Evolutionary conservation across 768 basidiomycete species (phyloP), one percentile per base, ranked within the genome.

Genomic region (Agaricus sinodeliciosus): DNA sequence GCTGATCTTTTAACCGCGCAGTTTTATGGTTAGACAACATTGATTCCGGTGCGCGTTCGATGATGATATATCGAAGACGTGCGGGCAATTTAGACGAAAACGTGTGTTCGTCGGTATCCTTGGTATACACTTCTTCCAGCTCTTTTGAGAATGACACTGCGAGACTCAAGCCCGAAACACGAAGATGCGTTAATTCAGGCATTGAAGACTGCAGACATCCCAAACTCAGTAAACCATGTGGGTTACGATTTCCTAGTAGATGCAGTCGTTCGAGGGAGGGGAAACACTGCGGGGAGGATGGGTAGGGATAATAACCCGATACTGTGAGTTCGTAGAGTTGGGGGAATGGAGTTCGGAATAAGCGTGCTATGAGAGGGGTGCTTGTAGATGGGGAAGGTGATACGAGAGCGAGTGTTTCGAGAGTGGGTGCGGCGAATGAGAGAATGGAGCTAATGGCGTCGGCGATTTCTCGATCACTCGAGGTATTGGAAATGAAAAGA

Each of bases 241-340:
- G 78, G 43, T 78, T 79, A 13, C 75, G 65, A 57, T 79, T 77
- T 5, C 78, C 79, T 15, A 69, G 62, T 1, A 80, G 71, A 43
- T 75, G 75, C 0, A 81, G 69, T 13, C 63, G 65, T 41, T 64
- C 59, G 15, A 81, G 67, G 1, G 43, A 54, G 8, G 78, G 76
- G 62, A 76, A 57, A 35, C 48, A 57, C 13, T 58, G 56, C 3
- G 67, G 57, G 0, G 64, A 48, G 16, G 68, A 69, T 2, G 75
- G 77, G 56, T 73, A 78, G 6, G 78, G 75, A 60, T 81, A 81
- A 57, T 73, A 74, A 1, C 78, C 79, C 2, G 69, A 69, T 2
- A 79, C 58, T 4, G 72, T 63, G 53, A 81, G 72, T 27, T 69
- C 68, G 25, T 55, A 59, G 0, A 81, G 65, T 25, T 52, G 55